A percentile compares a stretch with the other conserved stretches of the same genome.
Evolutionary conservation across 2,329 filamentous ascomycete genomes (phyloP).

Genomic region (Nemania serpens): DNA sequence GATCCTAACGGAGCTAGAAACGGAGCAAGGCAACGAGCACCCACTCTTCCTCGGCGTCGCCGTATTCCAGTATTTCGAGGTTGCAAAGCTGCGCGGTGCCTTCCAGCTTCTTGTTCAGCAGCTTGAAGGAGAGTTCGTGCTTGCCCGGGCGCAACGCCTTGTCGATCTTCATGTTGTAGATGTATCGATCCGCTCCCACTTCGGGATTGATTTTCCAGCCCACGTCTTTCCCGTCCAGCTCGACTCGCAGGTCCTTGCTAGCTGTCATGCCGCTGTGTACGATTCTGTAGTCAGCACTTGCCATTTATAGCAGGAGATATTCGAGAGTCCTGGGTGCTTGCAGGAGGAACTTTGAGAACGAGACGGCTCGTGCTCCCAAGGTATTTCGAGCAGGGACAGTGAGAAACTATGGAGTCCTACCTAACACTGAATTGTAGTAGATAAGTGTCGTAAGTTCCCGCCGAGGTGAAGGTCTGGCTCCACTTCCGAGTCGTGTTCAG

Average conservation of each 20-base stretch:
- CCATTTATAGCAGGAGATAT: neutral
- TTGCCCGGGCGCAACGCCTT: slow-evolving; percentile 32
- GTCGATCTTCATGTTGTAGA: slow-evolving; percentile 39
- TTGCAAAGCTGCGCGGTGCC: slow-evolving; percentile 41
- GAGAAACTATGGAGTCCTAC: neutral
- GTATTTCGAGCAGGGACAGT: no score
- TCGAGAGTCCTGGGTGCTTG: neutral
- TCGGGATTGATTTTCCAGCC: slow-evolving; percentile 39
- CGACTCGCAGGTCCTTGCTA: slow-evolving; percentile 36
- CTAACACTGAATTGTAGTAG: slow-evolving; percentile 38
- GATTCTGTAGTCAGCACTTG: neutral
- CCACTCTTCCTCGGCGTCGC: slow-evolving; percentile 32
- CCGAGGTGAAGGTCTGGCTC: slow-evolving; percentile 36
- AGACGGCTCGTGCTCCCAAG: neutral
- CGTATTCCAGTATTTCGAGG: slow-evolving; percentile 40
- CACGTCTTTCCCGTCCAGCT: slow-evolving; percentile 38
- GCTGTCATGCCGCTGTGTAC: slow-evolving; percentile 34
- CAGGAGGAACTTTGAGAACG: neutral
- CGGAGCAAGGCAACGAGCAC: neutral
- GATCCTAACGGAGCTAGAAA: neutral
- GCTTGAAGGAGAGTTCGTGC: slow-evolving; percentile 36
- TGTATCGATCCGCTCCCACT: slow-evolving; percentile 38
- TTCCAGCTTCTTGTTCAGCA: slow-evolving; percentile 36
- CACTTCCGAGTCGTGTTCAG: slow-evolving; percentile 37
- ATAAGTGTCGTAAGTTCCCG: slow-evolving; percentile 37